A percentile compares a stretch with the other conserved stretches of the same genome.
phyloP scores from a whole-genome alignment of 345 rosid species.

The Atalantia buxifolia region DNA sequence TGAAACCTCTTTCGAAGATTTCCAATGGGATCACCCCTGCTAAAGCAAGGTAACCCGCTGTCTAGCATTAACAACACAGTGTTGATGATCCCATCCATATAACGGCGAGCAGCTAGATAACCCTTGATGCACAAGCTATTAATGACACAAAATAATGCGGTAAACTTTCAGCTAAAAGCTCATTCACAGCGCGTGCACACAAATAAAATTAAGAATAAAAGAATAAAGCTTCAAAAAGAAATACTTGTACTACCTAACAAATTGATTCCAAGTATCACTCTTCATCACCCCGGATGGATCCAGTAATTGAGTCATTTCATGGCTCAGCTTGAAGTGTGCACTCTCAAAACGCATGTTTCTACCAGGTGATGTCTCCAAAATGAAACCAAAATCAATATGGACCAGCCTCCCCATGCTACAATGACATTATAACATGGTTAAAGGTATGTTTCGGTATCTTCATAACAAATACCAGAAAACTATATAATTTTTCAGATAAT shows the following conservation, averaged over 20 bases:
- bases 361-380: conserved; percentile 93
- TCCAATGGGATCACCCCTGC: conserved; percentile 94
- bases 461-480: not conserved
- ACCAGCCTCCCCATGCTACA: conserved; percentile 91
- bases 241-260: conserved; percentile 53
- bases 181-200: not conserved
- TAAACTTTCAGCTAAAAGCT: not conserved
- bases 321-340: conserved; percentile 98
- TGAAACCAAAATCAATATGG: conserved; percentile 97
- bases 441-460: not conserved
- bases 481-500: not conserved
- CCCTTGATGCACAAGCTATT: conserved; percentile 89
- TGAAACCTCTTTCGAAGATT: conserved; percentile 96
- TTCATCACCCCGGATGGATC: conserved; percentile 95
- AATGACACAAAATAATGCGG: not conserved
- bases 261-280: conserved; percentile 82
- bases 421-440: conserved; percentile 3
- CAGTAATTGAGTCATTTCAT: conserved; percentile 95
- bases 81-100: conserved; percentile 89
- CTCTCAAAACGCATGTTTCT: conserved; percentile 97
- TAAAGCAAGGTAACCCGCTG: conserved; percentile 96
- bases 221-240: not conserved
- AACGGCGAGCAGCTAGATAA: conserved; percentile 77
- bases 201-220: not conserved
- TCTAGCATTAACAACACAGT: conserved; percentile 90